Evolutionary conservation across 2,329 filamentous ascomycete genomes (phyloP), one percentile per base, ranked within the genome.

Genomic region (Tolypocladium amazonense): DNA sequence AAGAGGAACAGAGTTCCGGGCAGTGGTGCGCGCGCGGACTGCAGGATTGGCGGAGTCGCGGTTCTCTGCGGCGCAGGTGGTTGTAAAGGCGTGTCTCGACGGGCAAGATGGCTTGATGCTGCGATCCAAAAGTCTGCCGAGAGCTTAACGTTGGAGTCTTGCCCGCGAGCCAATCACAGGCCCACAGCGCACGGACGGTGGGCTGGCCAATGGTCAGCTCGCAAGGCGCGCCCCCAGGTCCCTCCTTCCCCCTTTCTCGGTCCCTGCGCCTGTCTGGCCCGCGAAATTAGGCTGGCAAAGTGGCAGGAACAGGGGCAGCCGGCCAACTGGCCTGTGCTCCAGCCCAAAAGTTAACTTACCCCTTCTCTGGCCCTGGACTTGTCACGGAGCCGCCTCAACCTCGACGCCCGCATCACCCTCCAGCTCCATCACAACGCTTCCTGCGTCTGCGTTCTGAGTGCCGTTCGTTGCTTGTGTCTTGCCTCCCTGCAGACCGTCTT

Each of bases 221-320:
- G 54, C 65, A 60, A 65, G 58, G 62, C 61, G 61, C 62, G 62
- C 41, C 39, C 43, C 43, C 43, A 47, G n/a, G 43, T 15, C 70
- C 70, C 70, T 70, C 70, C 68, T 76, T 75, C 74, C 76, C 76
- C 76, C 72, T 75, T 76, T 75, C 69, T 72, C 68, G 62, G 69
- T 67, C 73, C 74, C 72, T 75, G 72, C 70, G 69, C 70, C 67
- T 71, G 67, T 68, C 71, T 69, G 65, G 68, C 68, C 64, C 74
- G 67, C 72, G 77, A 80, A 80, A 80, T 79, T 80, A 75, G 75
- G 75, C 50, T 74, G 76, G 72, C 71, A 72, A n/a, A 73, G 71
- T 71, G 71, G 71, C 71, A 72, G 70, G 71, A 72, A 58, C 57
- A 37, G 18, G 58, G 54, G 35, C 12, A 18, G 54, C 15, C n/a